These are phyloP conservation scores for Colletotrichum cuscutae DNA, from an alignment of 2,329 filamentous ascomycete genomes.

Conservation along the genomic window DNA sequence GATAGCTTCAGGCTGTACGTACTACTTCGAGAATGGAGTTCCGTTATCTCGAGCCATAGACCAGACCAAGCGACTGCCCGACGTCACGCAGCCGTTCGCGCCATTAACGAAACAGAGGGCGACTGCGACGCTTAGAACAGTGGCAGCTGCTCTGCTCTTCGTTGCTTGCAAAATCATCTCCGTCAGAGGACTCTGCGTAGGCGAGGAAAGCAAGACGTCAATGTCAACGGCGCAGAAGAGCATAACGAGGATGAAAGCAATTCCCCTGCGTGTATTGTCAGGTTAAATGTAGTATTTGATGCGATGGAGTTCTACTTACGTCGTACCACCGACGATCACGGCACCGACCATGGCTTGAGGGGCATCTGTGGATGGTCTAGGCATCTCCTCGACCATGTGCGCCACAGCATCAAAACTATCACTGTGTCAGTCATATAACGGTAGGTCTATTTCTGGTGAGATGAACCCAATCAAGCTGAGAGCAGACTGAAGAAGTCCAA, in stretches of 20 bases:
- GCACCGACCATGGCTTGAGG: slow-evolving; percentile 47
- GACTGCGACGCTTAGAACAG: slow-evolving; percentile 42
- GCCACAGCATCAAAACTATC: slow-evolving; percentile 47
- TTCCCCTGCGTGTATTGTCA: slow-evolving; percentile 39
- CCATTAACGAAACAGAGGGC: slow-evolving; percentile 43
- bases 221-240: slow-evolving; percentile 55
- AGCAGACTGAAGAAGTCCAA: slow-evolving; percentile 55
- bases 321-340: slow-evolving; percentile 53
- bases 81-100: slow-evolving; percentile 45
- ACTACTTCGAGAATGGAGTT: slow-evolving; percentile 25
- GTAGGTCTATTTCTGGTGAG: too few relatives aligned
- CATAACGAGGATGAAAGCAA: slow-evolving; percentile 53
- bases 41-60: slow-evolving; percentile 50
- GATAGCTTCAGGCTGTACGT: neutral
- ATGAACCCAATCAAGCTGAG: slow-evolving; percentile 50
- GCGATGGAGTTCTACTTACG: slow-evolving; percentile 33
- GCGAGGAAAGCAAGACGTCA: slow-evolving; percentile 48
- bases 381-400: slow-evolving; percentile 47
- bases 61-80: slow-evolving; percentile 50
- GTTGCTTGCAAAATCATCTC: slow-evolving; percentile 49
- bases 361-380: slow-evolving; percentile 44
- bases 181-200: slow-evolving; percentile 55
- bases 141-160: slow-evolving; percentile 38
- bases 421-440: too few relatives aligned
- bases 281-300: accelerated